Base-by-base conservation (phyloP, 1,139 yeast genomes). In the Yamadazyma dendronema region DNA sequence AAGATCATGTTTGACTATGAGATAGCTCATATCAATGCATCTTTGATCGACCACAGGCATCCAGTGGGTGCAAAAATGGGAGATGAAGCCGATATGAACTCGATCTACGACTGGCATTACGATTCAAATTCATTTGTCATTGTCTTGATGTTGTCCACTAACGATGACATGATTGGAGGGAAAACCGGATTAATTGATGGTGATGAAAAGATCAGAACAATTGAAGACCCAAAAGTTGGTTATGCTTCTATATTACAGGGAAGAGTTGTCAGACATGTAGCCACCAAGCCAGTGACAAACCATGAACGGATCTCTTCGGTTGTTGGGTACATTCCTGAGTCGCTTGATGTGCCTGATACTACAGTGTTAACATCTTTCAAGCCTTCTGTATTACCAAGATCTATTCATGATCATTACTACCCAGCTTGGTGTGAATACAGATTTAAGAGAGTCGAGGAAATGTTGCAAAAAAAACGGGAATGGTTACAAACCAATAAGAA, bases 341-440 rank as follows among this genome's bases (percentile, higher is more conserved):
- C 67, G 42, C 60, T 71, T 12, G 43, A 53, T 33, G 42, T 54
- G 28, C 53, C 56, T 27, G 79, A 74, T 37, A 65, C 66, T 10
- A 61, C 73, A 4, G 73, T 67, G 8, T 51, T 69, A 35, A 54
- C 62, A 21, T 68, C 77, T 3, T 67, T 65, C 34, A 65, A 61
- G 43, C 75, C 77, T 6, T 65, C 65, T 32, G 56, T 57, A 30
- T 57, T 62, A 37, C 61, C 61, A 24, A 63, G 69, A 17, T 58
- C 70, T 6, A 49, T 61, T 27, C 67, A 65, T 49, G 59, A 68
- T 45, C 65, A 59, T 27, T 70, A 67, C 46, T 73, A 72, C 47
- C 72, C 72, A 12, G 70, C 68, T 33, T 73, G 73, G 71, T 57
- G 72, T 40, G 56, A 59, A 29, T 72, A 68, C 53, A 59, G 76